Evolutionary conservation across 1,284 basidiomycete species (phyloP).

Genomic region (Cutaneotrichosporon mucoides): DNA sequence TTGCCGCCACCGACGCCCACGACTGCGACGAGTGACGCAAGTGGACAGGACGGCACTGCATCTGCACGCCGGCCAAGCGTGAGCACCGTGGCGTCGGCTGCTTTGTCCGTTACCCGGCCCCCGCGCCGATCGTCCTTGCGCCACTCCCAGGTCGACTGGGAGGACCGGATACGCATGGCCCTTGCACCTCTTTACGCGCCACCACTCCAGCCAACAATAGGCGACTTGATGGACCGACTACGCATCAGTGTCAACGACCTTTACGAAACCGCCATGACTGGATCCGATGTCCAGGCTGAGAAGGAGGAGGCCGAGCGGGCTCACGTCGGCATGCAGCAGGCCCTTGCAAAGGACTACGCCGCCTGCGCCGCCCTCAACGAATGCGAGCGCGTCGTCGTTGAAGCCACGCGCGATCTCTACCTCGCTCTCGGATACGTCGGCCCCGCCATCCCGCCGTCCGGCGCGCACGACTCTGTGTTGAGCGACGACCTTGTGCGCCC

Average conservation of each 20-base stretch:
- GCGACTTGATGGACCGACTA: slow-evolving; percentile 28
- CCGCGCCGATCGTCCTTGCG: background rate
- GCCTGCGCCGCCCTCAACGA: slow-evolving; percentile 2
- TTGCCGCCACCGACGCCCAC: slow-evolving; percentile 9
- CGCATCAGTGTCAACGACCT: slow-evolving; percentile 37
- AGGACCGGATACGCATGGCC: slow-evolving; percentile 18
- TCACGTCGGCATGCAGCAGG: slow-evolving; percentile 25
- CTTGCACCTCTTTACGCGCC: slow-evolving; percentile 15
- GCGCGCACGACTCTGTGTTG: slow-evolving; percentile 7
- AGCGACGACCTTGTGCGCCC: slow-evolving; percentile 37
- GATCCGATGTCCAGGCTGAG: slow-evolving; percentile 41
- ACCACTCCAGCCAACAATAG: slow-evolving; percentile 16
- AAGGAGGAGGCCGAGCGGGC: slow-evolving; percentile 31
- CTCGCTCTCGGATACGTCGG: slow-evolving; percentile 44
- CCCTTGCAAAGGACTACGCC: slow-evolving; percentile 31
- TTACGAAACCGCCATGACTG: slow-evolving; percentile 39
- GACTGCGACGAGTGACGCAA: background rate
- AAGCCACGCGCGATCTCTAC: slow-evolving; percentile 34
- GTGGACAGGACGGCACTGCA: slow-evolving; percentile 4
- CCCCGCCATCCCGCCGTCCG: slow-evolving; percentile 25
- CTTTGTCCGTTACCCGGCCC: background rate
- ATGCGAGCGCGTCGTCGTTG: slow-evolving; percentile 24
- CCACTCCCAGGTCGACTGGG: slow-evolving; percentile 12
- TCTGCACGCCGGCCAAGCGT: background rate
- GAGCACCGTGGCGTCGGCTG: background rate